Evolutionary conservation across 768 basidiomycete species (phyloP).

Genomic region (Pleurotus djamor): DNA sequence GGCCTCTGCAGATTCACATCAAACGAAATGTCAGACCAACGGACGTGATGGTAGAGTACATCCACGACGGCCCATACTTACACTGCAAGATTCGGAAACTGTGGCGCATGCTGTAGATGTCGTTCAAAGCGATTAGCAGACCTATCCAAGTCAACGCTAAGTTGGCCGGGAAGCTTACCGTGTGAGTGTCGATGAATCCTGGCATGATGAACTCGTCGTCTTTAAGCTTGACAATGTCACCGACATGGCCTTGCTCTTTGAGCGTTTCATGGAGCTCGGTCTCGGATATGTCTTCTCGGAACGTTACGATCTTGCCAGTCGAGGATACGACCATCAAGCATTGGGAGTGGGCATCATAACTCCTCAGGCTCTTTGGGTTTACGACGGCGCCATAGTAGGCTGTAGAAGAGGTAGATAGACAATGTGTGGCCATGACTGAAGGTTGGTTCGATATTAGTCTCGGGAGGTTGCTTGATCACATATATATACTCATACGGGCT

Average conservation of each 20-base stretch:
- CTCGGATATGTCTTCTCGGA: neutral
- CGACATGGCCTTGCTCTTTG: neutral
- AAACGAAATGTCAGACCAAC: neutral
- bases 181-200: neutral
- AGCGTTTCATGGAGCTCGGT: neutral
- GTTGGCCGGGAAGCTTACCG: neutral
- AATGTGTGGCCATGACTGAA: constrained; percentile 6
- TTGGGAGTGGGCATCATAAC: constrained; percentile 43
- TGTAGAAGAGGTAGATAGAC: neutral
- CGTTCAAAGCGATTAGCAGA: neutral
- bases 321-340: constrained; percentile 54
- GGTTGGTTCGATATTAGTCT: neutral
- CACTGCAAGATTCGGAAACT: constrained; percentile 2
- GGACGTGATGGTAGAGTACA: neutral
- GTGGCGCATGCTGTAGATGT: neutral
- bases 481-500: neutral
- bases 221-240: neutral
- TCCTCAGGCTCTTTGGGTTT: constrained; percentile 43
- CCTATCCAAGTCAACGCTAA: neutral
- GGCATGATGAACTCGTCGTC: neutral
- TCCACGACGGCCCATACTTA: neutral
- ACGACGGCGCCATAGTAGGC: constrained; percentile 56
- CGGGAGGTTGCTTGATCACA: neutral
- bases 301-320: constrained; percentile 19
- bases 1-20: neutral